Evolutionary conservation across 2,329 filamentous ascomycete species (phyloP).

Genomic region (Onygena corvina): DNA sequence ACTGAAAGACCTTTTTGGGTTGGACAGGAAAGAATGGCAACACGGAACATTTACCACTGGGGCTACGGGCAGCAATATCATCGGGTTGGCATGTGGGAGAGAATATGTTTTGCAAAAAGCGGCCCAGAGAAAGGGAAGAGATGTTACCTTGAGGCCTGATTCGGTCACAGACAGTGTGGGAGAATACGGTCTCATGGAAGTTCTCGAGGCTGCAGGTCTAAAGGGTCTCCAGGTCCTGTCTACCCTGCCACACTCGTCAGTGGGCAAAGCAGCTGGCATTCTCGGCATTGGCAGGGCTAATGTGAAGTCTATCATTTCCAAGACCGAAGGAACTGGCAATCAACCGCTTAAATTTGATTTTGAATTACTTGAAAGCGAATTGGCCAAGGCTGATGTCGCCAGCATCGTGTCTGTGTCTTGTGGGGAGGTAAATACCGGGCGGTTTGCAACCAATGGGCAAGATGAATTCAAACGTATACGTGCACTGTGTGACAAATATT

Average conservation of each 20-base stretch:
- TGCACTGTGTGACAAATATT: conserved; percentile 56
- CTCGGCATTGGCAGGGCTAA: conserved; percentile 62
- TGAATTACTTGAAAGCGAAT: conserved; percentile 47
- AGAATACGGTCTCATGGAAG: conserved; percentile 55
- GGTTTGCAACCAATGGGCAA: conserved; percentile 52
- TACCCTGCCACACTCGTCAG: conserved; percentile 69
- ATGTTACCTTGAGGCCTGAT: background rate
- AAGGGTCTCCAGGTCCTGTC: conserved; percentile 64
- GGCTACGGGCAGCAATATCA: conserved; percentile 52
- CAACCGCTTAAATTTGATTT: conserved; percentile 62
- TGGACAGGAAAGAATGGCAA: conserved; percentile 48
- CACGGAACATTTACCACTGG: conserved; percentile 74
- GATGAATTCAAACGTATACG: conserved; percentile 53
- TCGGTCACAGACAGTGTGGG: conserved; percentile 41
- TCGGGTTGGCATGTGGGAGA: conserved; percentile 57
- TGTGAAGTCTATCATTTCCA: conserved; percentile 47
- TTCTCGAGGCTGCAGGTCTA: conserved; percentile 53
- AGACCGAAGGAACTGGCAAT: conserved; percentile 30
- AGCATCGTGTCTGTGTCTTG: conserved; percentile 71
- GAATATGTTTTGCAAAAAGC: conserved; percentile 43
- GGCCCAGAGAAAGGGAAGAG: conserved; percentile 23
- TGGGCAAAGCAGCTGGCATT: conserved; percentile 71
- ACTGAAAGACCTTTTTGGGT: conserved; percentile 52
- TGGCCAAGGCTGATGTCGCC: conserved; percentile 45
- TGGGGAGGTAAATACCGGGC: conserved; percentile 82